A percentile compares a stretch with the other conserved stretches of the same genome.
Evolutionary conservation across 2,329 filamentous ascomycete genomes (phyloP).

Genomic region (Cytospora piceicola): DNA sequence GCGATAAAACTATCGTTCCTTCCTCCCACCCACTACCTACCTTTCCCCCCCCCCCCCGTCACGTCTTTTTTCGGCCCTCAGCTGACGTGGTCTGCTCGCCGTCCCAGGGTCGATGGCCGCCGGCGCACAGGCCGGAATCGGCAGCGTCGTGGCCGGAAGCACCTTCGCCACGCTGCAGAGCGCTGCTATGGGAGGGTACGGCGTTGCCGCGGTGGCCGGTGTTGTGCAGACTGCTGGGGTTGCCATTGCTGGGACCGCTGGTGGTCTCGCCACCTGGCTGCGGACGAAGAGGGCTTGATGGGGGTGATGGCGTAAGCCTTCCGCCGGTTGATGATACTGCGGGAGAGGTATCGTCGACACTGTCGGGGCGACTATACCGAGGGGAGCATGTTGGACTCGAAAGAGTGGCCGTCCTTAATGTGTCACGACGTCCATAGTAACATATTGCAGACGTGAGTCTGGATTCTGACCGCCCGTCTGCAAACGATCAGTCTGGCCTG

Average conservation of each 20-base stretch:
- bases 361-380: not conserved
- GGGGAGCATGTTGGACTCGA: not conserved
- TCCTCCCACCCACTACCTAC: too few relatives aligned
- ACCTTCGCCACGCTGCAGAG: slow-evolving; percentile 34
- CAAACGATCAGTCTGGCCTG: not conserved
- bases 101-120: slow-evolving; percentile 34
- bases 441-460: not conserved
- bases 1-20: not conserved
- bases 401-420: not conserved
- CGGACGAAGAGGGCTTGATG: not conserved
- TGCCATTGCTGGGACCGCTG: slow-evolving; percentile 10
- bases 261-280: slow-evolving; percentile 6
- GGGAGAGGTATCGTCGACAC: not conserved
- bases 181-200: slow-evolving; percentile 35
- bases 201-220: slow-evolving; percentile 23
- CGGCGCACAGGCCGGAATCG: slow-evolving; percentile 23
- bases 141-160: slow-evolving; percentile 32
- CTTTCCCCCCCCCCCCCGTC: too few relatives aligned
- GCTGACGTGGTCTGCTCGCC: not conserved
- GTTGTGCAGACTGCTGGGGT: slow-evolving; percentile 28
- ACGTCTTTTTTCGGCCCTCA: too few relatives aligned
- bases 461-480: not conserved
- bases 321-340: not conserved
- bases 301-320: not conserved
- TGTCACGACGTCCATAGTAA: not conserved